A percentile compares a stretch with the other conserved stretches of the same genome.
phyloP scores from a whole-genome alignment of 2,329 filamentous ascomycete genomes.

The Beauveria brongniartii region DNA sequence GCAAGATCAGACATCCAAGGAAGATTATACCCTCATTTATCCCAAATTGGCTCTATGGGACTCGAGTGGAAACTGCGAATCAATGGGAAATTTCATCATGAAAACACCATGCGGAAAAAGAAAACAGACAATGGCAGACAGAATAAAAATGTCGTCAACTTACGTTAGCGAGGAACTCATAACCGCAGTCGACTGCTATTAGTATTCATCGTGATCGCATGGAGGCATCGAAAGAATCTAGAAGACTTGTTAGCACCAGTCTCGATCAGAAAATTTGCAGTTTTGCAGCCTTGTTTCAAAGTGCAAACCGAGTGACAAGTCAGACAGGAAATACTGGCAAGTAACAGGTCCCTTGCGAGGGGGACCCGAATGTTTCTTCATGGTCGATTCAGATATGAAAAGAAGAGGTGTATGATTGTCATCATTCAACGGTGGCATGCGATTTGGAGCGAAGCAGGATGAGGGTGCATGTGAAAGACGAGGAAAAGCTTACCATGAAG shows the following conservation, averaged over 20 bases:
- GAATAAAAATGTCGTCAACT: slow-evolving; percentile 6
- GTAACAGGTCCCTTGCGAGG: slow-evolving; percentile 63
- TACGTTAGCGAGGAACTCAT: slow-evolving; percentile 1
- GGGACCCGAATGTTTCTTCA: slow-evolving; percentile 64
- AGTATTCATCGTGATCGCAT: background rate
- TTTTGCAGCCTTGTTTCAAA: slow-evolving; percentile 7
- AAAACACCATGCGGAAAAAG: slow-evolving; percentile 12
- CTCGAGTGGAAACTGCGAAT: slow-evolving; percentile 90
- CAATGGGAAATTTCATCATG: slow-evolving; percentile 68
- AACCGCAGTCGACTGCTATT: background rate
- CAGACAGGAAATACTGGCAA: slow-evolving; percentile 87
- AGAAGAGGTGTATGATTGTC: slow-evolving; percentile 69
- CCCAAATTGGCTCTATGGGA: slow-evolving; percentile 58
- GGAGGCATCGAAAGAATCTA: background rate
- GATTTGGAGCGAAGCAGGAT: background rate
- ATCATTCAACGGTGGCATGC: slow-evolving; percentile 46
- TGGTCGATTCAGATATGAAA: slow-evolving; percentile 84
- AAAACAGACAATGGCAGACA: slow-evolving; percentile 6
- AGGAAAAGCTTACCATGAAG: background rate
- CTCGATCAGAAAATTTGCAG: background rate
- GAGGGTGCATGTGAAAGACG: background rate
- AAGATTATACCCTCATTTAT: slow-evolving; percentile 62
- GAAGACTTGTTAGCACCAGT: slow-evolving; percentile 2
- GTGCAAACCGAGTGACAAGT: slow-evolving; percentile 25
- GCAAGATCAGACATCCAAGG: slow-evolving; percentile 67